Evolutionary conservation across 2,329 filamentous ascomycete species (phyloP), one percentile per base, ranked within the genome.

Genomic region (Venturia nashicola): DNA sequence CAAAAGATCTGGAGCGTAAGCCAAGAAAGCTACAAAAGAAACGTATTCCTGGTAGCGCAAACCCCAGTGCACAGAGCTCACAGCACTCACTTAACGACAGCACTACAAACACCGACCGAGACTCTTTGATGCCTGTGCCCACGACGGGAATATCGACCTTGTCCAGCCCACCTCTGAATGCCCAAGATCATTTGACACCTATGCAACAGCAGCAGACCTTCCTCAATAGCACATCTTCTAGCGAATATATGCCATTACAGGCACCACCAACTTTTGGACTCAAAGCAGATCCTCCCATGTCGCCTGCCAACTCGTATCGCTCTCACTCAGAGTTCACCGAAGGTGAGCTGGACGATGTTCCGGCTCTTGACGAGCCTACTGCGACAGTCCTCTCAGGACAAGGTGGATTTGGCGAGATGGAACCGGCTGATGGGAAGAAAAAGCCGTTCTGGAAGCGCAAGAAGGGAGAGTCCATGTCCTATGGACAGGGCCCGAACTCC

Each of bases 61-160:
- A 91, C 69, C 87, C 87, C 23, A 97, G 93, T 72, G 92, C 93
- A 0, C 91, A 96, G 67, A 97, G 92, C 71, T 97, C 94, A 18
- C 88, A 84, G 7, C 84, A 89, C 18, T 97, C 92, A 8, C 78
- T 96, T n/a, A 76, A 77, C 40, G 80, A 60, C 43, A 44, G 61
- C 48, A 39, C 42, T 16, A 42, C 62, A 44, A 61, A 60, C 23
- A 51, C 54, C 20, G 54, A 48, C n/a, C 54, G 61, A 48, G 43
- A 63, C 32, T 48, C 46, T 32, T 5, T 62, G 20, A 64, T 44
- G 42, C 27, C 44, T 32, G 27, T 59, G 23, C 27, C 57, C 18
- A 32, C 48, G 32, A 57, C 51, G 32, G 51, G 51, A 20, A 36
- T 27, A 57, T 65, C 63, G 16, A 57, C 44, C 8, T 23, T 36